phyloP scores from a whole-genome alignment of 192 early-diverging fungal genomes.

The Coemansia sp. region DNA sequence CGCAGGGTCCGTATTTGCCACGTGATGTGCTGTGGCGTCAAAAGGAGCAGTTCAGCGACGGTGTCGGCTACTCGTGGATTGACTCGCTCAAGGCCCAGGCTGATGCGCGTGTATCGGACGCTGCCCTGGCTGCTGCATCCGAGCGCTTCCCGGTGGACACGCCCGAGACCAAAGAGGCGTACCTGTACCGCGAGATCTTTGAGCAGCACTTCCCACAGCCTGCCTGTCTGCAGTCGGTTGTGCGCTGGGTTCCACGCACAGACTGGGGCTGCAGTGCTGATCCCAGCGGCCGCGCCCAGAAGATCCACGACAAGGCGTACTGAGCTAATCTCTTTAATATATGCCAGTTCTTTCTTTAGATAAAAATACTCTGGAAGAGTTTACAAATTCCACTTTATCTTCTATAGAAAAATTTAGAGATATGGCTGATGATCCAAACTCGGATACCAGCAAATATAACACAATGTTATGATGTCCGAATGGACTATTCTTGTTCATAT shows the following conservation, averaged over 20 bases:
- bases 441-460: too few species aligned
- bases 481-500: too few species aligned
- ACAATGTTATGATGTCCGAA: too few species aligned
- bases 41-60: constrained; percentile 99
- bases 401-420: too few species aligned
- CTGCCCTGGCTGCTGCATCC: constrained; percentile 64
- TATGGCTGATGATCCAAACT: too few species aligned
- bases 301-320: constrained; percentile 67
- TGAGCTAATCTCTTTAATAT: not conserved
- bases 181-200: constrained; percentile 91
- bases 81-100: constrained; percentile 86
- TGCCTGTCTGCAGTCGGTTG: constrained; percentile 85
- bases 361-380: too few species aligned
- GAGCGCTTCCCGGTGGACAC: constrained; percentile 83
- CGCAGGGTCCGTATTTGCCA: constrained; percentile 78
- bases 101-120: constrained; percentile 71
- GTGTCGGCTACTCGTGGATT: constrained; percentile 98
- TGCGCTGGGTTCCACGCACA: constrained; percentile 92
- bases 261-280: constrained; percentile 99
- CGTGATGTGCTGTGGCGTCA: constrained; percentile 93
- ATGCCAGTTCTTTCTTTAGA: too few species aligned
- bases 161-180: constrained; percentile 95
- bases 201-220: constrained; percentile 91
- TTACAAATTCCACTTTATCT: too few species aligned
- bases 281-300: constrained; percentile 96